phyloP scores from a whole-genome alignment of 2,329 filamentous ascomycete genomes.

The Aspergillus sojae region DNA sequence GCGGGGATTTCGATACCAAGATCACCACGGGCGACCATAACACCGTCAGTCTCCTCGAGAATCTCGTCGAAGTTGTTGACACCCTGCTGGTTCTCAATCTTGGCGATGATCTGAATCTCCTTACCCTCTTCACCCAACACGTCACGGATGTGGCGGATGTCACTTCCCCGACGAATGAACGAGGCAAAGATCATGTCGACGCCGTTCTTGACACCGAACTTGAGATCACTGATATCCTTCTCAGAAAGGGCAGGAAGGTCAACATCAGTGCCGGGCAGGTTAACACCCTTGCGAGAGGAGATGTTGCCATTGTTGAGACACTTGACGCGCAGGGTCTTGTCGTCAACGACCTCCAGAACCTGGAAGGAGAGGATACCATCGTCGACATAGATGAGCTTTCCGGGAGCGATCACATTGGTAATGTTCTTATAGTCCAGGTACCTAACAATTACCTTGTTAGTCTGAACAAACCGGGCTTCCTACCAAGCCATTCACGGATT shows the following conservation, averaged over 20 bases:
- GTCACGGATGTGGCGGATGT: constrained; percentile 89
- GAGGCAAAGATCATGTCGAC: constrained; percentile 99
- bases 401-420: constrained; percentile 91
- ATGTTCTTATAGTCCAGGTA: constrained; percentile 99
- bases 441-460: constrained; percentile 51
- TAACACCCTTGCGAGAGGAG: constrained; percentile 98
- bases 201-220: constrained; percentile 96
- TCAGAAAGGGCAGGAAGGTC: constrained; percentile 96
- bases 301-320: constrained; percentile 98
- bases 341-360: constrained; percentile 83
- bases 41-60: constrained; percentile 91
- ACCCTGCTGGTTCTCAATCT: constrained; percentile 99
- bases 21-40: constrained; percentile 99
- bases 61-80: constrained; percentile 99
- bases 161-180: constrained; percentile 92
- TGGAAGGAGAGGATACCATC: constrained; percentile 97
- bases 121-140: constrained; percentile 89
- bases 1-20: constrained; percentile 98
- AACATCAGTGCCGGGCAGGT: constrained; percentile 97
- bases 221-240: constrained; percentile 94
- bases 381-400: constrained; percentile 96
- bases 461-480: neutral
- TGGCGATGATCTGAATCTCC: constrained; percentile 99
- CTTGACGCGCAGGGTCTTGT: constrained; percentile 82
- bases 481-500: neutral